A percentile compares a stretch with the other conserved stretches of the same genome.
phyloP scores from a whole-genome alignment of 352 stramenopile species.

The Pythium periplocum region DNA sequence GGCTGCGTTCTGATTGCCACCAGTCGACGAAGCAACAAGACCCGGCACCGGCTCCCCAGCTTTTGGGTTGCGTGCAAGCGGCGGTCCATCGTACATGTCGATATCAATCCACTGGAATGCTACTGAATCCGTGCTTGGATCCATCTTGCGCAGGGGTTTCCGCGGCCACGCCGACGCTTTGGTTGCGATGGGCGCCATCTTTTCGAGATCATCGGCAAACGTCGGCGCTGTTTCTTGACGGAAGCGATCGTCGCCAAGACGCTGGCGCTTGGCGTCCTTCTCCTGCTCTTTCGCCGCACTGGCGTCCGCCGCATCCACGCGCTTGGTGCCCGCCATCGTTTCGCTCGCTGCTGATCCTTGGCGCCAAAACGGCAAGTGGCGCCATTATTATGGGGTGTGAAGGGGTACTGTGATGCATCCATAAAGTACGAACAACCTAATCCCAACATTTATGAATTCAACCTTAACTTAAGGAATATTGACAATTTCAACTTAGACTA shows the following conservation, averaged over 20 bases:
- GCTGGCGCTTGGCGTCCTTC: conserved; percentile 12
- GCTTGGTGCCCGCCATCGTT: conserved; percentile 19
- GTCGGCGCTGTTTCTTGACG: conserved; percentile 18
- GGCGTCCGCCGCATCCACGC: conserved; percentile 11
- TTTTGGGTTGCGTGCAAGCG: conserved; percentile 87
- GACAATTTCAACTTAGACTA: background rate
- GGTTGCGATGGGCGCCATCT: conserved; percentile 55
- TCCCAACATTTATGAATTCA: background rate
- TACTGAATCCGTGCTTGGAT: conserved; percentile 33
- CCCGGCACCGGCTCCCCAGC: conserved; percentile 46
- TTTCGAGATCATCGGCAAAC: conserved; percentile 52
- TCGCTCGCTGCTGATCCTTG: conserved; percentile 3
- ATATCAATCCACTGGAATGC: conserved; percentile 98
- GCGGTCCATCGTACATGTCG: conserved; percentile 94
- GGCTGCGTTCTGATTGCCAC: conserved; percentile 82
- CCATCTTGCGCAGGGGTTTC: conserved; percentile 27
- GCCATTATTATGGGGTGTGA: background rate
- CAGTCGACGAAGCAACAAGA: conserved; percentile 87
- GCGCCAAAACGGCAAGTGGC: conserved; percentile 17
- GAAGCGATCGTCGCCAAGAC: conserved; percentile 18
- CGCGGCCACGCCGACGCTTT: conserved; percentile 64
- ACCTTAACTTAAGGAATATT: background rate
- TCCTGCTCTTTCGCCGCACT: conserved; percentile 14
- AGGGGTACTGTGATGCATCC: too few relatives aligned
- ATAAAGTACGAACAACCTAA: too few relatives aligned